Percentiles rank a stretch among this genome's conserved stretches.
Conservation (phyloP, 2,329 filamentous ascomycete species). For the Colletotrichum coccodes region DNA sequence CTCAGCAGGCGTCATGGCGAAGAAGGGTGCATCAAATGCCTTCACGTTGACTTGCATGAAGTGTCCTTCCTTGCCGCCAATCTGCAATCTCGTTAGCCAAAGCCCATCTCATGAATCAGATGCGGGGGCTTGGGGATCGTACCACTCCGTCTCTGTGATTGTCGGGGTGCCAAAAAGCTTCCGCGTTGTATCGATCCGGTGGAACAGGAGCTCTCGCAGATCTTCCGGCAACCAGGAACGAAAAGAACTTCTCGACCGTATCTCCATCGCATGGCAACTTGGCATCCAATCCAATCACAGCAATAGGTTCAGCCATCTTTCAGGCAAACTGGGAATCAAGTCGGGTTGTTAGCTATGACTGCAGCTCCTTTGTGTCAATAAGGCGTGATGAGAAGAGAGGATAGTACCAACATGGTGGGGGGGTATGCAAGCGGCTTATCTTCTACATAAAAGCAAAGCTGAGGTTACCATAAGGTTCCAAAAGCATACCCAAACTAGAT, state of each 20-base stretch:
- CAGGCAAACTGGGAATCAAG: background rate
- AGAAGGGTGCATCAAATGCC: conserved; percentile 38
- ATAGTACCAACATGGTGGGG: too few species aligned
- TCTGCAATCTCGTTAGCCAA: conserved; percentile 38
- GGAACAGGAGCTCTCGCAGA: conserved; percentile 59
- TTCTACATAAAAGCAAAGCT: background rate
- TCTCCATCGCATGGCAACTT: conserved; percentile 14
- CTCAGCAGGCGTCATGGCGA: conserved; percentile 35
- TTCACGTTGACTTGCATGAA: conserved; percentile 10
- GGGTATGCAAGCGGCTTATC: background rate
- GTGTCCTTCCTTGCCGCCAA: conserved; percentile 10
- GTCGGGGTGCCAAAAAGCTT: conserved; percentile 65
- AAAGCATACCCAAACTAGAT: too few species aligned
- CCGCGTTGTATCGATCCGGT: conserved; percentile 57
- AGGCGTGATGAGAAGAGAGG: too few species aligned
- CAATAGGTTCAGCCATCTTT: conserved; percentile 11
- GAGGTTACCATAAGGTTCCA: too few species aligned
- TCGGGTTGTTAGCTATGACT: background rate
- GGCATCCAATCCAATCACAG: conserved; percentile 11
- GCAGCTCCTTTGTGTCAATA: background rate
- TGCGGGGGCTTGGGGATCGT: conserved; percentile 54
- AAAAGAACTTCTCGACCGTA: conserved; percentile 8
- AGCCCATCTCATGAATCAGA: conserved; percentile 30
- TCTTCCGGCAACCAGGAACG: conserved; percentile 2
- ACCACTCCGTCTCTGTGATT: conserved; percentile 59